Percentiles rank a stretch among this genome's conserved stretches.
phyloP scores from a whole-genome alignment of 257 asterid species.

The Nemophila menziesii region DNA sequence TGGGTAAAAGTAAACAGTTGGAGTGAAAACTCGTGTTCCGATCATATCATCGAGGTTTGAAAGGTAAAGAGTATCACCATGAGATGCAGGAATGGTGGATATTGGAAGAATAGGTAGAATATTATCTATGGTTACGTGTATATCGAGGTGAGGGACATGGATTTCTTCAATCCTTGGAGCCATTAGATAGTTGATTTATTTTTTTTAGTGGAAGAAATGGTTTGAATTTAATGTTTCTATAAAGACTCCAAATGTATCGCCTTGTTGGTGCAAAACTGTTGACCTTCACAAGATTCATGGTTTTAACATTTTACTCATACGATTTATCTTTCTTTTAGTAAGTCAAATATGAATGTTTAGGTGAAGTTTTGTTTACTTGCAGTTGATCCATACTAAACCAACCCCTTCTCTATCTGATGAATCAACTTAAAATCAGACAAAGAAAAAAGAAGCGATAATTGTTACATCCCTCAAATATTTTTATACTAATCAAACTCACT shows the following conservation, averaged over 20 bases:
- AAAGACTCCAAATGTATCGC: constrained; percentile 13
- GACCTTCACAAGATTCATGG: constrained; percentile 9
- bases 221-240: too few species aligned
- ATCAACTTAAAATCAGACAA: background rate
- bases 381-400: constrained; percentile 7
- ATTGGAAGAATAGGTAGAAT: constrained; percentile 32
- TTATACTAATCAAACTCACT: too few species aligned
- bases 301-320: background rate
- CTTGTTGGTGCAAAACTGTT: constrained; percentile 24
- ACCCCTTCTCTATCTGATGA: background rate
- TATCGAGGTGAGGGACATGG: constrained; percentile 47
- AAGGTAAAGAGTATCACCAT: constrained; percentile 52
- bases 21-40: constrained; percentile 75
- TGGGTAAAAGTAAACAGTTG: constrained; percentile 61
- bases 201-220: too few species aligned
- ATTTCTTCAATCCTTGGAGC: constrained; percentile 60
- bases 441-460: background rate
- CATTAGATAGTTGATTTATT: constrained; percentile 33
- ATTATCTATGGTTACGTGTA: constrained; percentile 41
- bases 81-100: constrained; percentile 15
- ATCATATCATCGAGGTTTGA: constrained; percentile 89
- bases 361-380: constrained; percentile 18
- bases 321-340: background rate
- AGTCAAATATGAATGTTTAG: constrained; percentile 7
- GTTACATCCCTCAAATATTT: too few species aligned